Conservation (phyloP, 306 rosid species). For the Vigna radiata region DNA sequence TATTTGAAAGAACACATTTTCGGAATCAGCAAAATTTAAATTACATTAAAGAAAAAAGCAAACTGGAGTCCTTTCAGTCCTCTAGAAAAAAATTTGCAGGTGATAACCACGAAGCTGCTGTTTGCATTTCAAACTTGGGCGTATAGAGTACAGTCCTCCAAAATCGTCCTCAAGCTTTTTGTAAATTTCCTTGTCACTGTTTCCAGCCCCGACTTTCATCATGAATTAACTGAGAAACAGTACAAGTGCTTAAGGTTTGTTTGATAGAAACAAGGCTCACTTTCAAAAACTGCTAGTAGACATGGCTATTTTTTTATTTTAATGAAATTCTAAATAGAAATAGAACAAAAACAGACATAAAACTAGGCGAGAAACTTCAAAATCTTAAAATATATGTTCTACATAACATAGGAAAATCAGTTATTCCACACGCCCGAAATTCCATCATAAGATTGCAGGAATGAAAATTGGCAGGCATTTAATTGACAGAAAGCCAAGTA, state of each 20-base stretch:
- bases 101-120: slow-evolving; percentile 90
- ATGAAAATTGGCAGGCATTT: neutral
- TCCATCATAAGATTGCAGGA: slow-evolving; percentile 4
- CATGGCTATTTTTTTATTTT: neutral
- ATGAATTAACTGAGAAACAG: slow-evolving; percentile 75
- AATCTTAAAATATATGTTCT: neutral
- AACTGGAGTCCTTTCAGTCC: slow-evolving; percentile 32
- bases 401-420: slow-evolving; percentile 17
- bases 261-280: slow-evolving; percentile 11
- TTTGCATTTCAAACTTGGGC: slow-evolving; percentile 95
- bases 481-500: slow-evolving; percentile 5
- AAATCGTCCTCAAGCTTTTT: slow-evolving; percentile 81
- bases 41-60: slow-evolving; percentile 29
- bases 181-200: slow-evolving; percentile 78
- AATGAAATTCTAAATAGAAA: slow-evolving; percentile 14
- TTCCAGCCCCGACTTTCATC: slow-evolving; percentile 83
- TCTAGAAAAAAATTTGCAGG: slow-evolving; percentile 56
- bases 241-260: slow-evolving; percentile 33
- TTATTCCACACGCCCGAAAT: neutral
- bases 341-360: neutral
- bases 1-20: slow-evolving; percentile 41
- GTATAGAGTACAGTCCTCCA: slow-evolving; percentile 83
- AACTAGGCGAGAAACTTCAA: slow-evolving; percentile 21
- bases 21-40: slow-evolving; percentile 42
- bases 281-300: slow-evolving; percentile 14